These are phyloP conservation scores for Capsicum rhomboideum DNA, from an alignment of 257 asterid genomes.

Conservation along the genomic window DNA sequence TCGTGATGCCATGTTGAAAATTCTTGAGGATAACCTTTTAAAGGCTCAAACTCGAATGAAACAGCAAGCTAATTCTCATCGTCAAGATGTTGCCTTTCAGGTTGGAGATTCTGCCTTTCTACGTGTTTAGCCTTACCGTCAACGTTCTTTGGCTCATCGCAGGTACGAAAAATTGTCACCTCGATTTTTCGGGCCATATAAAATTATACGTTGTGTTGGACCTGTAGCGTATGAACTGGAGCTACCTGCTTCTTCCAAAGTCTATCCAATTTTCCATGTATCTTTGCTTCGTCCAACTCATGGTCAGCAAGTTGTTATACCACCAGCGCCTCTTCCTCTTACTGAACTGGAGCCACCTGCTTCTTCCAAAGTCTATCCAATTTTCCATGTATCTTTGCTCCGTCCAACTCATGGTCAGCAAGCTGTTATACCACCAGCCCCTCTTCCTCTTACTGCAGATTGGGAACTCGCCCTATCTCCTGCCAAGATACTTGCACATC, in stretches of 20 bases:
- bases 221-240: background rate
- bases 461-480: too few species aligned
- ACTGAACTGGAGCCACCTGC: background rate
- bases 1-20: background rate
- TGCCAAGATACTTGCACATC: background rate
- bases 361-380: background rate
- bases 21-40: background rate
- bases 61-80: background rate
- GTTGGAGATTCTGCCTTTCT: background rate
- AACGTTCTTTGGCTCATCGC: background rate
- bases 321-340: too few species aligned
- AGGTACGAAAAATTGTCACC: background rate
- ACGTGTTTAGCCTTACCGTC: background rate
- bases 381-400: background rate
- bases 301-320: background rate
- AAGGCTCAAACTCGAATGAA: background rate
- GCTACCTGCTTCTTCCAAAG: background rate
- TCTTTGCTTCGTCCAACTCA: background rate
- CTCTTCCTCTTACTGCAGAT: too few species aligned
- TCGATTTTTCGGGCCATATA: background rate
- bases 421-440: background rate
- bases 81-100: background rate
- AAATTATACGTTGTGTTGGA: background rate
- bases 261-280: background rate
- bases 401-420: background rate